Evolutionary conservation across 495 filamentous ascomycete species (phyloP), one percentile per base, ranked within the genome.

Genomic region (Penicillium simplicissimum): DNA sequence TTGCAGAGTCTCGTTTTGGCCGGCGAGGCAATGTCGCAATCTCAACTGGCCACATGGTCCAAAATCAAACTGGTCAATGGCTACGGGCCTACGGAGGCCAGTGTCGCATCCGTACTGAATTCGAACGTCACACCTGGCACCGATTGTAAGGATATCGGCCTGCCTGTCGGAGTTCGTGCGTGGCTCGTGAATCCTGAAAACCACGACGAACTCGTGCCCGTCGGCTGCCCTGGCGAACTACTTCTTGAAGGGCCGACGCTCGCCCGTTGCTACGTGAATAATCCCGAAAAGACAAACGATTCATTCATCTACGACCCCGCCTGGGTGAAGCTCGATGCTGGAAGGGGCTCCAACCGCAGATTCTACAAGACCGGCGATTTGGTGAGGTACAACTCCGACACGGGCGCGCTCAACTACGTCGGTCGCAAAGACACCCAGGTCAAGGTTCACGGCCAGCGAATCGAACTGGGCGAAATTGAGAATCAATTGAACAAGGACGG

Each of bases 311-410:
- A 71, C 38, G 69, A 81, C 55, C 77, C 76, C 35, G 66, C 64
- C 2, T 81, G 78, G 78, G 66, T 71, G 14, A 68, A 64, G 51
- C 54, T 64, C 3, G 62, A 69, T 31, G 58, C 57, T 7, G 42
- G 19, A 36, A 54, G 55, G 23, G 56, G 38, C 14, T 53, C 55
- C 4, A 67, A 68, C 6, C 80, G 85, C 6, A 77, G 85, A 51
- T 71, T 90, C 17, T 91, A 91, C 69, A 88, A 87, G 71, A 89
- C 87, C 1, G 87, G 87, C 4, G 87, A 90, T 65, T 65, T 89
- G 33, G 86, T 86, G 8, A 76, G 79, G 31, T 88, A 90, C 58
- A 75, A 80, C 31, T 82, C 84, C n/a, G 84, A 85, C 6, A 67
- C 75, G 58, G 83, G 84, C 10, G 77, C 74, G 10, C 70, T 88